Percentiles rank a stretch among this genome's conserved stretches.
Evolutionary conservation across 805 yeast genomes (phyloP).

Genomic region (Wickerhamiella spandovensis): DNA sequence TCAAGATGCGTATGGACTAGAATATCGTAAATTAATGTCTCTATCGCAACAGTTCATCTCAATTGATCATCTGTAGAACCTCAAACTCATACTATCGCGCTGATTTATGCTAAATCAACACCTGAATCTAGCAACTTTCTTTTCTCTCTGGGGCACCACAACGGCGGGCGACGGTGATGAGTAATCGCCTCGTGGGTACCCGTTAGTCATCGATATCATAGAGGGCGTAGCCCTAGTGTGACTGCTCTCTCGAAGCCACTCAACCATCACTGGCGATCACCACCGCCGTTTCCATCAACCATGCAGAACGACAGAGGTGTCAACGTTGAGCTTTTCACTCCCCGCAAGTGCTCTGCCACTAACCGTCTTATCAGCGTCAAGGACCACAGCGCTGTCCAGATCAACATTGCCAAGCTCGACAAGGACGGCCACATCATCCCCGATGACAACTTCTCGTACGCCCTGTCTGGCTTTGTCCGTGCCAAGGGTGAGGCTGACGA

Average conservation of each 20-base stretch:
- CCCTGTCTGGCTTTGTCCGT: conserved; percentile 94
- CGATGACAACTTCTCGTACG: conserved; percentile 86
- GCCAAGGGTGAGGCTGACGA: conserved; percentile 99
- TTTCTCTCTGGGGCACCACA: too few relatives aligned
- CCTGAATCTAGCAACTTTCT: too few relatives aligned
- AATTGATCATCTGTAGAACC: too few relatives aligned
- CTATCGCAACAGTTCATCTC: too few relatives aligned
- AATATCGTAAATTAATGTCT: too few relatives aligned
- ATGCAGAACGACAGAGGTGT: conserved; percentile 99
- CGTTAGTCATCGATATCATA: too few relatives aligned
- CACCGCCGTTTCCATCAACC: conserved; percentile 28
- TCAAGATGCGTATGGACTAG: too few relatives aligned
- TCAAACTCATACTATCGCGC: too few relatives aligned
- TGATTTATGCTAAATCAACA: too few relatives aligned
- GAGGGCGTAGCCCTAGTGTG: conserved; percentile 3
- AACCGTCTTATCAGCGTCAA: conserved; percentile 99
- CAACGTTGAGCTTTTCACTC: conserved; percentile 99
- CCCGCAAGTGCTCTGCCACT: conserved; percentile 99
- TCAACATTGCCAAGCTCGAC: conserved; percentile 97
- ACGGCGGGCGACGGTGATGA: too few relatives aligned
- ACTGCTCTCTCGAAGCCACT: neutral
- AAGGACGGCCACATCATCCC: conserved; percentile 90
- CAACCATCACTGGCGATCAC: neutral
- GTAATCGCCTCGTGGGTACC: too few relatives aligned
- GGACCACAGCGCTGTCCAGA: conserved; percentile 98